Base-by-base conservation (phyloP, 2,329 filamentous ascomycete species). In the Cadophora gregata region DNA sequence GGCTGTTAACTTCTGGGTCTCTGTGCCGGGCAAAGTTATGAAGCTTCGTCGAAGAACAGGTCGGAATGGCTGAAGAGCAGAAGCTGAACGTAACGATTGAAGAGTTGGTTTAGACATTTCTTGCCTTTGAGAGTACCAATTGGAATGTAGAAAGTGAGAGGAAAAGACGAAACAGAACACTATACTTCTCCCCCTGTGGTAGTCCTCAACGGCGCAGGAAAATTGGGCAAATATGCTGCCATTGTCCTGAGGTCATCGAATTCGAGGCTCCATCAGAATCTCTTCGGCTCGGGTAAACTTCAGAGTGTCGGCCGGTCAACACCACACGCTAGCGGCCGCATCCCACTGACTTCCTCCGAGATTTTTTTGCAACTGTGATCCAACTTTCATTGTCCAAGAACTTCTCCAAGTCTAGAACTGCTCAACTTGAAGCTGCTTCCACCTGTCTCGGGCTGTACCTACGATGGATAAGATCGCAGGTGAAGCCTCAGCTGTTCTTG, bases 1-100 rank as follows among this genome's bases (percentile, higher is more conserved):
- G 12, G 93, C 93, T 61, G 86, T 87, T 65, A 98, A 84, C 70
- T 82, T 87, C 76, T 94, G 92, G 6, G 78, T 78, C 50, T 75
- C 74, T 27, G 77, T 72, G 71, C 74, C 72, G 59, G 79, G 79
- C 64, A 77, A 73, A 47, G 75, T 75, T 68, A 79, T 72, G 78
- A 84, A 83, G 66, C 75, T 69, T 74, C 82, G 59, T 59, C 59
- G 66, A 5, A 29, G 2, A 58, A 56, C 29, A n/a, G 66, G 25
- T 31, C 29, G 65, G 56, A 69, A 56, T 14, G 70, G 64, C 53
- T 60, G 72, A 50, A 73, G 51, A 36, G 66, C 59, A n/a, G 65
- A 42, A 58, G 58, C 61, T 25, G 73, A 68, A 21, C 71, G 70
- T 7, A 74, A 21, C 14, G 65, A 67, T 58, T 68, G 73, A 19